Conservation (phyloP, 805 yeast genomes). For the Zygosaccharomyces rouxii region DNA sequence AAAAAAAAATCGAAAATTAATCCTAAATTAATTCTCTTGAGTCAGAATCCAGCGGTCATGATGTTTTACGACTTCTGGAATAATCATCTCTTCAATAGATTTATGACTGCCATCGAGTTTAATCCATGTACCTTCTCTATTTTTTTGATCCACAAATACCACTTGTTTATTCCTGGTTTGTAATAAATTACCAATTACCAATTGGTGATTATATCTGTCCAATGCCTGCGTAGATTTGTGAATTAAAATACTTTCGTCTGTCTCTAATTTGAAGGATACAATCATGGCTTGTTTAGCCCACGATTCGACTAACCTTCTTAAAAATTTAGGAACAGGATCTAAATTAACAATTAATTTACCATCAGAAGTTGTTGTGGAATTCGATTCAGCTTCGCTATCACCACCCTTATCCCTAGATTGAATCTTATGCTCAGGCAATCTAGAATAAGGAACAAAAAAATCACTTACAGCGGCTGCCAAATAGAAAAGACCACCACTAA, state of each 20-base stretch:
- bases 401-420: constrained; percentile 67
- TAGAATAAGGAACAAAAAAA: constrained; percentile 81
- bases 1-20: neutral
- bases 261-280: constrained; percentile 88
- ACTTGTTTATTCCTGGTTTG: constrained; percentile 87
- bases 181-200: constrained; percentile 88
- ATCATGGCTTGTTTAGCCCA: constrained; percentile 98
- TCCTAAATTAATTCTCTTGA: constrained; percentile 11
- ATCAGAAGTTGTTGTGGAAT: constrained; percentile 29
- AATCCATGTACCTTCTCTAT: constrained; percentile 44
- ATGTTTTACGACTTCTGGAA: constrained; percentile 65
- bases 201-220: constrained; percentile 81
- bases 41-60: constrained; percentile 61
- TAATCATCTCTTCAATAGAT: constrained; percentile 68
- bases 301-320: constrained; percentile 77
- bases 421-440: constrained; percentile 90
- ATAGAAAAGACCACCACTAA: constrained; percentile 67
- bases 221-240: constrained; percentile 76
- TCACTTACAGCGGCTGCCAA: constrained; percentile 98
- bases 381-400: constrained; percentile 20
- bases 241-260: constrained; percentile 67
- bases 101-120: constrained; percentile 42
- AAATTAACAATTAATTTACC: constrained; percentile 79
- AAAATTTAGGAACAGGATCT: constrained; percentile 94
- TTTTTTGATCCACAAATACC: constrained; percentile 57